Conservation (phyloP, 805 yeast genomes). For the Scheffersomyces coipomensis region DNA sequence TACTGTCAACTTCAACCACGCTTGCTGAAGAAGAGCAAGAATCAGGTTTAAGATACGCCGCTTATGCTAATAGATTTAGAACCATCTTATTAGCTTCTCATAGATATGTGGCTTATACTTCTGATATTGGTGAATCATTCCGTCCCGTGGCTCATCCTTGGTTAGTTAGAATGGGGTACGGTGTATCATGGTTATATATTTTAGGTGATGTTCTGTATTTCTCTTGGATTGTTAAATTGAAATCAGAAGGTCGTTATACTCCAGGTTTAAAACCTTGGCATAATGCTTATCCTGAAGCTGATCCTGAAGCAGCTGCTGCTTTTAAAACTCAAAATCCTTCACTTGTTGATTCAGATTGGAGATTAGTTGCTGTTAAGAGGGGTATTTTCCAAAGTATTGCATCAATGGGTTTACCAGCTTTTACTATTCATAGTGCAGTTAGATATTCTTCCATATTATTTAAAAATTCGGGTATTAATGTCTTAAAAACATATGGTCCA, state of each 20-base stretch:
- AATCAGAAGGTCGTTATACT: conserved; percentile 60
- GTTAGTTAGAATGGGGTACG: conserved; percentile 66
- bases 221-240: conserved; percentile 68
- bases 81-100: conserved; percentile 73
- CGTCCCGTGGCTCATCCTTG: conserved; percentile 75
- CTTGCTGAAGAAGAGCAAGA: conserved; percentile 12
- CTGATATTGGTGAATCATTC: conserved; percentile 84
- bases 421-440: conserved; percentile 77
- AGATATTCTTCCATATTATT: conserved; percentile 64
- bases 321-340: conserved; percentile 21
- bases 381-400: conserved; percentile 82
- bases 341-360: conserved; percentile 60
- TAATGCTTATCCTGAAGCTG: conserved; percentile 40
- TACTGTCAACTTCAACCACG: not conserved
- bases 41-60: conserved; percentile 65
- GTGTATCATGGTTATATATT: conserved; percentile 72
- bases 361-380: conserved; percentile 60
- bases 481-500: conserved; percentile 66
- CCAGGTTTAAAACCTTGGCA: conserved; percentile 73
- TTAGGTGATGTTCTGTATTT: conserved; percentile 73
- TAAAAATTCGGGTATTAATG: conserved; percentile 49
- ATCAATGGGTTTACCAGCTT: conserved; percentile 84
- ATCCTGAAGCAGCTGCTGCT: conserved; percentile 34
- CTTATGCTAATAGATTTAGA: conserved; percentile 73
- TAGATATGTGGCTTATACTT: conserved; percentile 81